Evolutionary conservation across 495 filamentous ascomycete genomes (phyloP).

Genomic region (Thermochaetoides thermophila): DNA sequence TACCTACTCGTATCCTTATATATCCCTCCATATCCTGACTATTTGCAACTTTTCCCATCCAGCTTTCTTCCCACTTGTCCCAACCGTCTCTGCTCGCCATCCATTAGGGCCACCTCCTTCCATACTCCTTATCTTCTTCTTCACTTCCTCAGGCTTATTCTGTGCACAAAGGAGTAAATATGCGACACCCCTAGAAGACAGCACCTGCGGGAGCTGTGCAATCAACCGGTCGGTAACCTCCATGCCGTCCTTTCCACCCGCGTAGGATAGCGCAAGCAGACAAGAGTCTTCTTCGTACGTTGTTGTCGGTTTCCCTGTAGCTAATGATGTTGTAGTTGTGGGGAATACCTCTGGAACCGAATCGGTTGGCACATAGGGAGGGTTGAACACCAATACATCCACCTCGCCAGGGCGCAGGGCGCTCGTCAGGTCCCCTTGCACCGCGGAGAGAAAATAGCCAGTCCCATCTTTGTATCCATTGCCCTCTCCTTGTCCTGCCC

Average conservation of each 20-base stretch:
- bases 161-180: constrained; percentile 83
- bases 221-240: constrained; percentile 73
- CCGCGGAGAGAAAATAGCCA: constrained; percentile 39
- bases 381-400: constrained; percentile 89
- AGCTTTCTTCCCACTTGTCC: constrained; percentile 65
- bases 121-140: constrained; percentile 24
- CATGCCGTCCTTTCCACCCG: constrained; percentile 83
- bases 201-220: constrained; percentile 42
- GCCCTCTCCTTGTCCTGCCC: not conserved
- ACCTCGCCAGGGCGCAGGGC: constrained; percentile 41
- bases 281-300: constrained; percentile 58
- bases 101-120: constrained; percentile 36
- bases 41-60: constrained; percentile 88
- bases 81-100: constrained; percentile 63
- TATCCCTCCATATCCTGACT: constrained; percentile 55
- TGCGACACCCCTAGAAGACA: constrained; percentile 60
- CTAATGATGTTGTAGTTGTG: not conserved
- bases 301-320: not conserved
- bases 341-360: constrained; percentile 38
- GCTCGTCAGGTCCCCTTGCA: constrained; percentile 50
- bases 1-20: too few relatives aligned
- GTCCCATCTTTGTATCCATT: not conserved
- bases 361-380: constrained; percentile 82
- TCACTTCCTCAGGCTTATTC: constrained; percentile 67
- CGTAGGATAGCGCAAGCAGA: constrained; percentile 74